Evolutionary conservation across 2,329 filamentous ascomycete genomes (phyloP), one percentile per base, ranked within the genome.

Genomic region (Stemphylium lycopersici): DNA sequence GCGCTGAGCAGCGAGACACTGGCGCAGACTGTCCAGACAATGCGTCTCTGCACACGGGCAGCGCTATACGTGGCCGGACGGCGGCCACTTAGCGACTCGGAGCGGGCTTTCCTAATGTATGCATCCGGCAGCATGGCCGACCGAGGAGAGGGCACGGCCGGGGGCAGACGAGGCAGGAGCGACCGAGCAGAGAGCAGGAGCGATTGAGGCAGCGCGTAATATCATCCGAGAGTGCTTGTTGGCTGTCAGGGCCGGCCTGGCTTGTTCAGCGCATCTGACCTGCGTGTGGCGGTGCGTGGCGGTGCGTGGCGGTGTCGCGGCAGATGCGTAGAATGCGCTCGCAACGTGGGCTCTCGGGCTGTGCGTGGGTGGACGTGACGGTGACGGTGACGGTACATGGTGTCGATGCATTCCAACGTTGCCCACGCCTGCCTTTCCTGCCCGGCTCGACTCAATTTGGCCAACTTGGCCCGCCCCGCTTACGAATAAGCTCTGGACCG

Each of bases 1-100:
- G 62, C 54, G 45, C 52, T 67, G 3, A 64, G 39, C 33, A 68
- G 16, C 6, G 65, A 62, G 3, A 54, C 37, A 20, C 40, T 42
- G 2, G 59, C 62, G 37, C 56, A 68, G 2, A 57, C 6, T 3
- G 47, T 34, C 63, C 62, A 68, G 1, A 57, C 3, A 13, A 48
- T n/a, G 15, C 36, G 36, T 39, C 37, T 31, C 16, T 48, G 36
- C 34, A 40, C 36, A 48, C 36, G 45, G 39, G 36, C 36, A 39
- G 16, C 18, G 24, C 39, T 26, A 31, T 39, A 22, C 13, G 36
- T 32, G 29, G 29, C 18, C 11, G 13, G 15, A 15, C 18, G 36
- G 10, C 36, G 45, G 6, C 45, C 36, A 31, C 45, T 39, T 13
- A 48, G 32, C 5, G 45, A 39, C 36, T 20, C 36, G 24, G 37